A percentile compares a stretch with the other conserved stretches of the same genome.
These are phyloP conservation scores for Elsinoe arachidis DNA, from an alignment of 2,329 filamentous ascomycete species.

Conservation along the genomic window DNA sequence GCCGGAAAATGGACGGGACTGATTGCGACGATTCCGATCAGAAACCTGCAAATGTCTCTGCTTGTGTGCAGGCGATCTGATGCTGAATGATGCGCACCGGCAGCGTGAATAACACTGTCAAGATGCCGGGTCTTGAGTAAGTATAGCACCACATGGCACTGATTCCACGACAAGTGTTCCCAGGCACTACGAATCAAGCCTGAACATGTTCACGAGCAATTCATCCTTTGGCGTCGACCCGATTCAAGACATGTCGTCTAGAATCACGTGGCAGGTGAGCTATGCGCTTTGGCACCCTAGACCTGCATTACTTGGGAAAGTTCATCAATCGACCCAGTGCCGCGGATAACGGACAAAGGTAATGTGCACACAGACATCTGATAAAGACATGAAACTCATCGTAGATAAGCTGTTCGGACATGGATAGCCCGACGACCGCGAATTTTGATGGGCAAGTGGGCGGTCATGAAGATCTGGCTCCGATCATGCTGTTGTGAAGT, in stretches of 20 bases:
- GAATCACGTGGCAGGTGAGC: neutral
- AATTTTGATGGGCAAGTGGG: too few species aligned
- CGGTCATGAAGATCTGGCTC: too few species aligned
- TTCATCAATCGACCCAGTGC: conserved; percentile 10
- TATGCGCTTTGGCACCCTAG: neutral
- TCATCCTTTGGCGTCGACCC: neutral
- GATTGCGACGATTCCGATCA: neutral
- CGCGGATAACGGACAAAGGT: conserved; percentile 1
- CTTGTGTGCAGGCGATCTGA: neutral
- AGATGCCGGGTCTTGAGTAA: neutral
- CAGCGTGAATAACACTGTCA: neutral
- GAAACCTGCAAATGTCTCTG: neutral
- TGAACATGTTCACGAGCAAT: neutral
- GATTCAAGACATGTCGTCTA: neutral
- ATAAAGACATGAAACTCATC: neutral
- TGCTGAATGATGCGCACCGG: neutral
- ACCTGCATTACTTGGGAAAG: neutral
- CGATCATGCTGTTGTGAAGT: too few species aligned
- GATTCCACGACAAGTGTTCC: neutral
- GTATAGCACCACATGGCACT: neutral
- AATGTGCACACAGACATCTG: neutral
- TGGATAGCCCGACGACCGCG: neutral
- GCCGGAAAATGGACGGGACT: neutral
- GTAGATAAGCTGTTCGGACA: neutral
- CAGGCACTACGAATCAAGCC: neutral